phyloP scores from a whole-genome alignment of 768 basidiomycete genomes.

The Boletus vinaceobasis region DNA sequence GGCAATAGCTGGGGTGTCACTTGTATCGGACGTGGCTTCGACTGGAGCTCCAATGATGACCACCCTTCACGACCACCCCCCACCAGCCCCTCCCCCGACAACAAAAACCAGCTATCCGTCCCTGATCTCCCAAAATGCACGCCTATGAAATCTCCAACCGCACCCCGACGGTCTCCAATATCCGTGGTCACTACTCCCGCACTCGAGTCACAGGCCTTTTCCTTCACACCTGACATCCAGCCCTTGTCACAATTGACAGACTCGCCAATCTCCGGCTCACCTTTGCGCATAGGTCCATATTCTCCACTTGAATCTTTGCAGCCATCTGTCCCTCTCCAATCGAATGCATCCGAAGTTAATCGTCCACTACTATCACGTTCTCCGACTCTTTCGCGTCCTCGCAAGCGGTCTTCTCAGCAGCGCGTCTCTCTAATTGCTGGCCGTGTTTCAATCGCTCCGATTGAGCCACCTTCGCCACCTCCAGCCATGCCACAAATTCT shows the following conservation, averaged over 20 bases:
- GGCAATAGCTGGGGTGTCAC: conserved; percentile 84
- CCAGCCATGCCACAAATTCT: conserved; percentile 60
- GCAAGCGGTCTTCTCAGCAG: conserved; percentile 79
- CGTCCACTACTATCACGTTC: conserved; percentile 41
- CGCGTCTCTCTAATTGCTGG: conserved; percentile 82
- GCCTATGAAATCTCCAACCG: conserved; percentile 6
- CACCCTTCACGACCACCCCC: conserved; percentile 15
- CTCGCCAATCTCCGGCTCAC: conserved; percentile 29
- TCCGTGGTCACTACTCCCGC: conserved; percentile 18
- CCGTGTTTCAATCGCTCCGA: conserved; percentile 71
- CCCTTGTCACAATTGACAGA: conserved; percentile 27
- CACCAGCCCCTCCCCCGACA: conserved; percentile 3
- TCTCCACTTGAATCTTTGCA: conserved; percentile 27
- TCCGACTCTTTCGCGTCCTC: conserved; percentile 58
- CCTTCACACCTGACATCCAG: conserved; percentile 27
- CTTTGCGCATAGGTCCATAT: conserved; percentile 33
- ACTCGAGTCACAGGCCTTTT: conserved; percentile 24
- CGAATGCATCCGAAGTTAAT: conserved; percentile 17
- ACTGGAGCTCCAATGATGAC: conserved; percentile 56
- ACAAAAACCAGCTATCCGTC: conserved; percentile 5
- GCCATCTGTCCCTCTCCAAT: conserved; percentile 20
- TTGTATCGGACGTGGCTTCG: conserved; percentile 77
- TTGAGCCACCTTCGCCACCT: conserved; percentile 69
- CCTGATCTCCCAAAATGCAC: conserved; percentile 13
- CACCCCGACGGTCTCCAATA: conserved; percentile 12